Evolutionary conservation across 2,329 filamentous ascomycete species (phyloP), one percentile per base, ranked within the genome.

Genomic region (Magnaporthiopsis poae): DNA sequence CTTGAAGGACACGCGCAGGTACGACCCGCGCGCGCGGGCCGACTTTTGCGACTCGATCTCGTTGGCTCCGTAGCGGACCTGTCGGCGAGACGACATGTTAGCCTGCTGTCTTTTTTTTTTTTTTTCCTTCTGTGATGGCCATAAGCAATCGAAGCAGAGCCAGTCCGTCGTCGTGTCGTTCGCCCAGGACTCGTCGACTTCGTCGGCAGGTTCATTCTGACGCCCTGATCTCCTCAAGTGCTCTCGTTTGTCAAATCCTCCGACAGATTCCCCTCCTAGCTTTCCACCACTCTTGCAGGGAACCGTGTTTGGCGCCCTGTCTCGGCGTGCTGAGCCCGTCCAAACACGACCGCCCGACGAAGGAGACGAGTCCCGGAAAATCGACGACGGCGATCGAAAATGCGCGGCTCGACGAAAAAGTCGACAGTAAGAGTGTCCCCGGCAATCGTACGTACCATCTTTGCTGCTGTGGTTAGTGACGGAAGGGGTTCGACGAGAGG

Each of bases 1-100:
- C 90, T 99, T 99, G 91, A 97, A 99, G 76, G 91, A 96, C 76
- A 98, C 94, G 80, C 95, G 92, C 77, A 99, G 91, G 88, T 98
- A 99, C 81, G 93, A 92, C 83, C 96, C 95, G 84, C 95, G 93
- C 80, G 94, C 90, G 86, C 94, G 92, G 82, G 95, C 95, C 84
- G 91, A 96, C 88, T 96, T 97, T 76, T 89, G 86, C 81, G 88
- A 84, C 77, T 90, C 85, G 80, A 96, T 94, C 80, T 92, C 87
- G 79, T 89, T 91, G 80, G 90, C 90, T 83, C 92, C 92, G 92
- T 97, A 97, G 83, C 93, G 92, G 86, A 96, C 92, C 92, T 96
- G 77, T 64, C 31, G 66, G 39, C 68, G 67, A 71, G 60, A 69
- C 65, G 64, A 66, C 56, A 36, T 3, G 67, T 70, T 66, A 70